phyloP scores from a whole-genome alignment of 371 early-diverging fungal species.

The Massospora cicadina region DNA sequence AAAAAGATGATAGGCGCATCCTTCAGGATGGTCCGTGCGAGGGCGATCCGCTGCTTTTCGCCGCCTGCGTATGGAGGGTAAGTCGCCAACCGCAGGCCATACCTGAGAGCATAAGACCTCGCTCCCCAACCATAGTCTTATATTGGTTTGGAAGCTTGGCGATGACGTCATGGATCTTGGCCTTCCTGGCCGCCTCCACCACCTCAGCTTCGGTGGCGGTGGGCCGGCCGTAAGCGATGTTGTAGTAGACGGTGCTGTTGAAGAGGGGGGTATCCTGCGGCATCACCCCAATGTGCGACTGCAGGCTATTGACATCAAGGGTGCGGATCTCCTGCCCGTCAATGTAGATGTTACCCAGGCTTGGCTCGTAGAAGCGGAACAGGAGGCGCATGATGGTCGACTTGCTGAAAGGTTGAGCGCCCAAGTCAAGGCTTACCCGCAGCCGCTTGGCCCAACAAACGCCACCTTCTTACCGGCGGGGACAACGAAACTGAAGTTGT shows the following conservation, averaged over 20 bases:
- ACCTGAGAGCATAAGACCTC: conserved; percentile 65
- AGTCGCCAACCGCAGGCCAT: conserved; percentile 1
- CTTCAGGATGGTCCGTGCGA: conserved; percentile 65
- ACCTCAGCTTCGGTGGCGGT: conserved; percentile 31
- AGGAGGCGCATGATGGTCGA: conserved; percentile 62
- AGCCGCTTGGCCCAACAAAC: conserved; percentile 91
- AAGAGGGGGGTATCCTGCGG: conserved; percentile 65
- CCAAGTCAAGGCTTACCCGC: conserved; percentile 31
- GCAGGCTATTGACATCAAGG: conserved; percentile 47
- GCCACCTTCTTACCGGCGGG: conserved; percentile 79
- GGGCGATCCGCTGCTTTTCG: conserved; percentile 58
- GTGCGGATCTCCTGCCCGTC: conserved; percentile 59
- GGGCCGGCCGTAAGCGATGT: conserved; percentile 46
- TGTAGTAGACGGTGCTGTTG: conserved; percentile 47
- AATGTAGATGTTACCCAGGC: conserved; percentile 45
- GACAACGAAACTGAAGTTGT: conserved; percentile 59
- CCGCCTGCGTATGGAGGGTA: conserved; percentile 24
- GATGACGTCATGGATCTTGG: conserved; percentile 43
- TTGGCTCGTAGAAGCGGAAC: conserved; percentile 75
- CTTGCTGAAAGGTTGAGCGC: conserved; percentile 23
- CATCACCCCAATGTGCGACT: conserved; percentile 60
- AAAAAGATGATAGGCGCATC: conserved; percentile 61
- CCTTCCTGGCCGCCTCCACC: conserved; percentile 32
- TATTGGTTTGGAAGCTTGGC: conserved; percentile 38
- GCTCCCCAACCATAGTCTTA: conserved; percentile 55